Base-by-base conservation (phyloP, 345 rosid genomes). In the Erucastrum elatum region DNA sequence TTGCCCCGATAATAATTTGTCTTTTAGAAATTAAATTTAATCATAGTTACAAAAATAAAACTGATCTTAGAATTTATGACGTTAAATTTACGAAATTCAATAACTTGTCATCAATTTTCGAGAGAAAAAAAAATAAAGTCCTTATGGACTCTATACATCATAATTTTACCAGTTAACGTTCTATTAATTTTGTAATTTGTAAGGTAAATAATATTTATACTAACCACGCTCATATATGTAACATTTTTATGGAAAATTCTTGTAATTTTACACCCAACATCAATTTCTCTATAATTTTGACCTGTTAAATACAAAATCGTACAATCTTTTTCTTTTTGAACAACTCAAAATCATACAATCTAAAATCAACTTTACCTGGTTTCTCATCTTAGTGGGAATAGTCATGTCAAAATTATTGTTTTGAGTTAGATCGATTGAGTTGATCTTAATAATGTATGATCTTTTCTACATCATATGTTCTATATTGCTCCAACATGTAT, bases 391-490 rank as follows among this genome's bases (percentile, higher is more conserved):
- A 68, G 75, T 80, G 82, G 79, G 66, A 74, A 67, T 49, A 74
- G 82, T 80, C 82, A 62, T 80, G 39, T 80, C 75, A 74, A 44
- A 80, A 74, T 63, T 51, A 68, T 74, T 80, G 13, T 21, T 49
- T 71, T 17, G 33, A 9, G 68, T 35, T 74, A 27, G 65, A 12
- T 33, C 62, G 78, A 61, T 51, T 79, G 82, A 70, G 51, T 29
- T 68, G 61, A 29, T 74, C 21, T 30, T 29, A 74, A 79, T 79
- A 62, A 69, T 69, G 39, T 53, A 13, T 41, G 71, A 51, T 79
- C 12, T 39, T 68, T 68, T 68, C 46, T 25, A 27, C 9, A 77
- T 56, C 61, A 77, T 63, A 26, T 64, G 65, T 4, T 70, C 58
- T 49, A n/a, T 27, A 56, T 29, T 33, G 59, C n/a, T 71, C 51